phyloP scores from a whole-genome alignment of 2,329 filamentous ascomycete species.

The Colletotrichum sp. region DNA sequence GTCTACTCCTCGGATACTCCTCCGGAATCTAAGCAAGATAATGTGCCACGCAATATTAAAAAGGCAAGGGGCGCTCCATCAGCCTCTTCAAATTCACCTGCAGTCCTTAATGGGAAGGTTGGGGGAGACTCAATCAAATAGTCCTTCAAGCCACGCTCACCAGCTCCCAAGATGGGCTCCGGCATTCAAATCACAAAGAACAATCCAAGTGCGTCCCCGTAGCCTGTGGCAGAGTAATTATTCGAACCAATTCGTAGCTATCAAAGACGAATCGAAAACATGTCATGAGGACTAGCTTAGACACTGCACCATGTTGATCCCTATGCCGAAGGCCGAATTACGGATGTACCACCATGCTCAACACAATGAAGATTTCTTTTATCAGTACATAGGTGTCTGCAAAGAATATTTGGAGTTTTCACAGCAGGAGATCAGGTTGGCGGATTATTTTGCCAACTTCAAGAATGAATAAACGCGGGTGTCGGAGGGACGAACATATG shows the following conservation, averaged over 20 bases:
- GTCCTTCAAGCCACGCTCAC: not conserved
- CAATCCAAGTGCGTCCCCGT: not conserved
- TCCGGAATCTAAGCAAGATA: not conserved
- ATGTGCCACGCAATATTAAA: not conserved
- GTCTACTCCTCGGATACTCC: not conserved
- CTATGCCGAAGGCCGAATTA: not conserved
- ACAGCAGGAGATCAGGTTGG: not conserved
- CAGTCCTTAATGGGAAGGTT: not conserved
- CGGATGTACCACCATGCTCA: not conserved
- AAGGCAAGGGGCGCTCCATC: not conserved
- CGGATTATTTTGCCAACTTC: not conserved
- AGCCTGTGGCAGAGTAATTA: not conserved
- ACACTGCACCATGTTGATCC: not conserved
- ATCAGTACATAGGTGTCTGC: not conserved
- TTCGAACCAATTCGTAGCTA: rapidly evolving
- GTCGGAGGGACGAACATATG: too few relatives aligned
- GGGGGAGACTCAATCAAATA: not conserved
- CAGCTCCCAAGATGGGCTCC: not conserved
- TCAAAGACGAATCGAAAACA: not conserved
- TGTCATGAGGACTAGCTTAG: not conserved
- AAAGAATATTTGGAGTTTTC: not conserved
- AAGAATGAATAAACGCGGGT: too few relatives aligned
- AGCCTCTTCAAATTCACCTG: not conserved
- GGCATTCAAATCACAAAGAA: not conserved
- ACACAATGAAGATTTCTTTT: not conserved